Evolutionary conservation across 2,329 filamentous ascomycete genomes (phyloP), one percentile per base, ranked within the genome.

Genomic region (Ophiostoma montium): DNA sequence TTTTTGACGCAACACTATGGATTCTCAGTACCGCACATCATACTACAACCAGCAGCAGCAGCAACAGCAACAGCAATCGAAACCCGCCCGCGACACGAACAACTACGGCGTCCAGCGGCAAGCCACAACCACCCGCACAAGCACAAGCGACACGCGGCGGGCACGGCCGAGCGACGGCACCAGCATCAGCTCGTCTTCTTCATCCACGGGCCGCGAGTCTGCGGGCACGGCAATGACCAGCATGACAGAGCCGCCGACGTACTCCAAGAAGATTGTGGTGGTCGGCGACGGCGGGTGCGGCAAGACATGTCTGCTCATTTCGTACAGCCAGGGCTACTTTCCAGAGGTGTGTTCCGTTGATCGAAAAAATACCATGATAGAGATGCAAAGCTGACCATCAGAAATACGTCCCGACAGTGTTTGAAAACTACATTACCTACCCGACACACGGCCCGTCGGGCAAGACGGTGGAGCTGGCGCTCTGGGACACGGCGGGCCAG

Each of bases 341-440:
- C 92, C 92, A 68, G 90, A 98, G 85, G 92, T 95, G 72, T 9
- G 46, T 23, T 7, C 11, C 12, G 10, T n/a, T n/a, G n/a, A n/a
- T n/a, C n/a, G n/a, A n/a, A n/a, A n/a, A n/a, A 30, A 33, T 5
- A 33, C 31, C 6, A 10, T 12, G 15, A 2, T 10, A n/a, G 5
- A 31, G 8, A 18, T 27, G 52, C 50, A 53, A 38, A 27, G 19
- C 45, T 36, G 19, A 39, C 33, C 8, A 46, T 35, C 60, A 98
- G 92, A 96, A 95, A 96, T 98, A 98, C 61, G 92, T 98, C 36
- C 92, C 92, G 4, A 98, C 92, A 2, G 92, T 98, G 47, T 98
- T 98, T 65, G 92, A 98, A 64, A 98, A 98, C 72, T 98, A 98
- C 77, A 96, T 98, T 69, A 95, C 92, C 49, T 90, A 95, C 66